Evolutionary conservation across 1,284 basidiomycete species (phyloP), one percentile per base, ranked within the genome.

Genomic region (Gymnopus androsaceus): DNA sequence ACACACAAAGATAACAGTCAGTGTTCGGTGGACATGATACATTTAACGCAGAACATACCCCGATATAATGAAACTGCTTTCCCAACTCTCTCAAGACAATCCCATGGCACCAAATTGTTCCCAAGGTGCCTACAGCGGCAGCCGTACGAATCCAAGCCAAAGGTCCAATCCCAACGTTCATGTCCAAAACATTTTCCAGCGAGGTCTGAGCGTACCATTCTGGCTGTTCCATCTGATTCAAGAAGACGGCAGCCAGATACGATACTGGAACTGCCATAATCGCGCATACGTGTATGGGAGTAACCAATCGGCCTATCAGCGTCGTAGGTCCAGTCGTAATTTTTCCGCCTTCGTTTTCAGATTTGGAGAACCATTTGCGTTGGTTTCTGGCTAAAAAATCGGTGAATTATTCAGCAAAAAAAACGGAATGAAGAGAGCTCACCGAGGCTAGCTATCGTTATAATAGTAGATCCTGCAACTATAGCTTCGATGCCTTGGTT

Each of bases 191-290:
- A 27, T 58, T 58, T n/a, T n/a, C n/a, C n/a, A 58, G 0, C 69
- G 71, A 17, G 72, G 67, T 58, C 45, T 40, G 61, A 5, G 45
- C 46, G 61, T 72, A 63, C 71, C 71, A 74, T 4, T 57, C 42
- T 4, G 71, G 71, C 55, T 74, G 73, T 30, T 62, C 56, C 27
- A 73, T 60, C 12, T 62, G 57, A 52, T 69, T 73, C 25, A 63
- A 48, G n/a, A 55, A 41, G 9, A 73, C 63, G 2, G 62, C 58
- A 6, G 47, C 41, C 14, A 66, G 63, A 51, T 69, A 73, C 8
- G 66, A 53, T 3, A 63, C 46, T 19, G 70, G 65, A 30, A 65
- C 61, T 31, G 64, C 44, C 19, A 65, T 19, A 6, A 54, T 54
- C 4, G 67, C 38, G 55, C n/a, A 67, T 14, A 61, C 63, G 47